These are phyloP conservation scores for Exophiala spinifera DNA, from an alignment of 2,329 filamentous ascomycete genomes.

Conservation along the genomic window DNA sequence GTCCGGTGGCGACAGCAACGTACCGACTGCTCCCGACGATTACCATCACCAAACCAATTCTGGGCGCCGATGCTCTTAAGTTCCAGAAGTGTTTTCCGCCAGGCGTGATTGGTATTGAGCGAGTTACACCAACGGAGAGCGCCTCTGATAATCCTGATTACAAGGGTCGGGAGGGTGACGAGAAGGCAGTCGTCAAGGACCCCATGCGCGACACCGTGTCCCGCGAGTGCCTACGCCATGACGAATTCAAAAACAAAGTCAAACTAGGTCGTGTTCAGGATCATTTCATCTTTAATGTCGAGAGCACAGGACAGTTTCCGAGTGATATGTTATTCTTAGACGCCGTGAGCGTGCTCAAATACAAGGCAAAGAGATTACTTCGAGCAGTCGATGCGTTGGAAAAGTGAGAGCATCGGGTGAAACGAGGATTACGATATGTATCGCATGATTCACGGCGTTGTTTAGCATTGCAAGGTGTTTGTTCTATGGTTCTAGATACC, in stretches of 20 bases:
- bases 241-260: constrained; percentile 93
- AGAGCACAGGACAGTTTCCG: constrained; percentile 92
- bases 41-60: constrained; percentile 75
- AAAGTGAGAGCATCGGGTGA: constrained; percentile 33
- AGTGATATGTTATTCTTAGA: constrained; percentile 93
- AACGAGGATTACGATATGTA: constrained; percentile 30
- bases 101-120: constrained; percentile 80
- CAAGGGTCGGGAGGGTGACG: constrained; percentile 71
- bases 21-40: constrained; percentile 91
- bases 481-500: constrained; percentile 17
- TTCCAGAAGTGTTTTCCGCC: constrained; percentile 85
- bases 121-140: constrained; percentile 66
- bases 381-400: constrained; percentile 42
- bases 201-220: constrained; percentile 94
- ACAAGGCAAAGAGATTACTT: constrained; percentile 64
- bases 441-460: constrained; percentile 7
- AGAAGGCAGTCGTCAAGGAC: constrained; percentile 82
- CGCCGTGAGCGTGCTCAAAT: constrained; percentile 77
- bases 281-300: constrained; percentile 95
- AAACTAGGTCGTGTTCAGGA: constrained; percentile 85
- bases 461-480: constrained; percentile 16
- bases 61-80: constrained; percentile 82
- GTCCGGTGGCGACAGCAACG: constrained; percentile 87
- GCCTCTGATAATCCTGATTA: constrained; percentile 60
- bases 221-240: constrained; percentile 84